Conservation (phyloP, 306 rosid species). For the Medicago arabica region DNA sequence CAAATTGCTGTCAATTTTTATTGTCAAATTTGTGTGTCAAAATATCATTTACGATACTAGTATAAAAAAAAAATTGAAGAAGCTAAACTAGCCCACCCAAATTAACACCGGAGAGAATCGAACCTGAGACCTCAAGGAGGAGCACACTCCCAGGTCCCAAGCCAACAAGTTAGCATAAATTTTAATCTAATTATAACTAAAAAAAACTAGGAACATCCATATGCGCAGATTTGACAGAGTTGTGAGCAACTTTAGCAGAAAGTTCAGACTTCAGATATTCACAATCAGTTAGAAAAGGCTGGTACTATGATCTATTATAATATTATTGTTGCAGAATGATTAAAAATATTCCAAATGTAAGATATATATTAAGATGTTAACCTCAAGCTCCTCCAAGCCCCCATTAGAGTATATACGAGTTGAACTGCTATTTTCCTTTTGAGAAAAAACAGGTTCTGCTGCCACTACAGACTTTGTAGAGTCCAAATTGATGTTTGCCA, state of each 20-base stretch:
- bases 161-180: too few species aligned
- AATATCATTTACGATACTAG: too few species aligned
- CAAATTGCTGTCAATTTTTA: too few species aligned
- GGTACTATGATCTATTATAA: background rate
- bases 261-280: constrained; percentile 22
- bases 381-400: constrained; percentile 95
- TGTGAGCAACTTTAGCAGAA: constrained; percentile 16
- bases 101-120: too few species aligned
- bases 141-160: too few species aligned
- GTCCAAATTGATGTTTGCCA: constrained; percentile 44
- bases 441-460: constrained; percentile 42
- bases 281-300: constrained; percentile 13
- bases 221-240: background rate
- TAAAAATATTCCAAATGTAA: constrained; percentile 25
- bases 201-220: background rate
- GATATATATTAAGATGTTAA: constrained; percentile 35
- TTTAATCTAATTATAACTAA: background rate
- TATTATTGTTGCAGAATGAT: constrained; percentile 23
- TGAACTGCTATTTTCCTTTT: constrained; percentile 47
- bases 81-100: too few species aligned
- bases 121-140: too few species aligned
- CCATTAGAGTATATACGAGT: constrained; percentile 47
- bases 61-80: too few species aligned
- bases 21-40: too few species aligned
- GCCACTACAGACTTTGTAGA: constrained; percentile 47